phyloP scores from a whole-genome alignment of 2,329 filamentous ascomycete genomes.

The Aspergillus niger region DNA sequence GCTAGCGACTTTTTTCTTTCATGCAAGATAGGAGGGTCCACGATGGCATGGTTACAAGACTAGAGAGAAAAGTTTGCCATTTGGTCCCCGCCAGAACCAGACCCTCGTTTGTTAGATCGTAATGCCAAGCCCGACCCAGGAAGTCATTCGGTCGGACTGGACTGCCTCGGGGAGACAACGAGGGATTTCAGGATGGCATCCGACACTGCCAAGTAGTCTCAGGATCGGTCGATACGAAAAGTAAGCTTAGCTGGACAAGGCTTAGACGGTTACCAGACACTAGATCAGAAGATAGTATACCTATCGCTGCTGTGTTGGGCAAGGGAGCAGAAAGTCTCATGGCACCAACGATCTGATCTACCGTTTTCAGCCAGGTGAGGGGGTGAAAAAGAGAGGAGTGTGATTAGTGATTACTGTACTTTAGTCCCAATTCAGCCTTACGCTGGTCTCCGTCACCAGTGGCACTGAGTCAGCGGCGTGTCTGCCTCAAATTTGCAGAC shows the following conservation, averaged over 20 bases:
- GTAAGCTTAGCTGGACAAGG: neutral
- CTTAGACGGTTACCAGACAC: neutral
- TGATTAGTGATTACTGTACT: neutral
- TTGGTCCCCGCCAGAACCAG: conserved; percentile 4
- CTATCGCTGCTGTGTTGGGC: neutral
- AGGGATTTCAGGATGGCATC: neutral
- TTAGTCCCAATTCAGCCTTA: conserved; percentile 2
- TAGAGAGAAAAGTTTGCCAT: conserved; percentile 2
- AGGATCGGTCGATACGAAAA: neutral
- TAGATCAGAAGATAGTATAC: neutral
- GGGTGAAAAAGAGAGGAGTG: neutral
- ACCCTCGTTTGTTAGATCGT: conserved; percentile 5
- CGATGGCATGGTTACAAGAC: neutral
- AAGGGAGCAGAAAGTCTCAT: neutral
- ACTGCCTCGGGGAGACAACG: neutral
- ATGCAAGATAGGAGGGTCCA: neutral
- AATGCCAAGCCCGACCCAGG: conserved; percentile 8
- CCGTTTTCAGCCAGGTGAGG: neutral
- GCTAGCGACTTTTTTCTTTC: neutral
- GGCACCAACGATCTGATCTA: neutral
- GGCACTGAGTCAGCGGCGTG: neutral
- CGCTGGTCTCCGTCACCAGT: neutral
- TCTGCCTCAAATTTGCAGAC: neutral
- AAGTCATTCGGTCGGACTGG: neutral
- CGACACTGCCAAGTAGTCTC: neutral